Evolutionary conservation across 352 stramenopile genomes (phyloP), one percentile per base, ranked within the genome.

Genomic region (Phytophthora constricta): DNA sequence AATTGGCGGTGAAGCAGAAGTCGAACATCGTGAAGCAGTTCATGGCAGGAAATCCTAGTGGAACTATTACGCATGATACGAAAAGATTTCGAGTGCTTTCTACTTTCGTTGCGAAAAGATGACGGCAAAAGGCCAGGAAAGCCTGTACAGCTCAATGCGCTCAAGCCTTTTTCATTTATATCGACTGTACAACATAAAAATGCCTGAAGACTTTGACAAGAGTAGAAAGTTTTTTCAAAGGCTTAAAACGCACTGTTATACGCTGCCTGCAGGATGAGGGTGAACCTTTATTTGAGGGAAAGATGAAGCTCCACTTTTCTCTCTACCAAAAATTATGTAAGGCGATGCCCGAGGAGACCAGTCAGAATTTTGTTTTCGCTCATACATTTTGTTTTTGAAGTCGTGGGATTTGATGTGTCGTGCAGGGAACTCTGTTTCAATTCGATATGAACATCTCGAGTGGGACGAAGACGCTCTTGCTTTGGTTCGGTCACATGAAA

Each of bases 401-500:
- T 59, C 19, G 11, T 72, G 52, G 46, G 64, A 68, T 26, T 27
- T 67, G 0, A 67, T 68, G 51, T 68, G 57, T 27, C 34, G 46
- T 19, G 64, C 64, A 19, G 43, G 37, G 19, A 62, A 17, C 8
- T 27, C 64, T 9, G 43, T 53, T n/a, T 66, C 51, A 1, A 60
- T 72, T 19, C 43, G 26, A n/a, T 41, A 46, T 28, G 57, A 8
- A 1, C 63, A 71, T 58, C 4, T 65, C 1, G 23, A 47, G 3
- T 67, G 57, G 56, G 9, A 25, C 23, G 43, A 62, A 37, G 57
- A 72, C 27, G 25, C 50, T 1, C 39, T 67, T 1, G n/a, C 34
- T 75, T 28, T 53, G 34, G 4, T 80, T 77, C 42, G 56, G 16
- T 2, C 68, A 76, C 20, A 70, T 73, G 61, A 73, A 81, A 47